A percentile compares a stretch with the other conserved stretches of the same genome.
Evolutionary conservation across 2,329 filamentous ascomycete species (phyloP).

Genomic region (Pseudocercospora musae): DNA sequence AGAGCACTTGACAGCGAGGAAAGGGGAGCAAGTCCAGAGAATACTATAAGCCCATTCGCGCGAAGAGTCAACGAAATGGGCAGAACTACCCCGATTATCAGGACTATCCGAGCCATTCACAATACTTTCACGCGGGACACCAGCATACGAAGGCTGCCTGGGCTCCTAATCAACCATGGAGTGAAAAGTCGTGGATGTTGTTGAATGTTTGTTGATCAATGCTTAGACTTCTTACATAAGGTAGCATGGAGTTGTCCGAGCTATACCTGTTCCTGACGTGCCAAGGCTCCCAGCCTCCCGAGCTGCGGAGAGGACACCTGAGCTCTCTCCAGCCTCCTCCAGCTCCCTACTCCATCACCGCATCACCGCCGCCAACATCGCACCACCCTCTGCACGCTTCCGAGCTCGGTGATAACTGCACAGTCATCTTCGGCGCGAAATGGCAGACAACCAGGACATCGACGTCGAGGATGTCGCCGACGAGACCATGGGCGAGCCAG

Average conservation of each 20-base stretch:
- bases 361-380: not conserved
- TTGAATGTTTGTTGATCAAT: too few species aligned
- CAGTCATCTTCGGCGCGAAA: slow-evolving; percentile 8
- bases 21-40: too few species aligned
- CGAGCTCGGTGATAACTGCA: not conserved
- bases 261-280: not conserved
- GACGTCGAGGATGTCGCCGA: slow-evolving; percentile 41
- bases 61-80: too few species aligned
- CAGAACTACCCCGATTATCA: too few species aligned
- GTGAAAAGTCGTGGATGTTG: too few species aligned
- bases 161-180: too few species aligned
- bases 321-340: not conserved
- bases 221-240: too few species aligned
- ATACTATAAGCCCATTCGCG: too few species aligned
- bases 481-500: slow-evolving; percentile 48
- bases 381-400: not conserved
- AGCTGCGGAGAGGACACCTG: not conserved
- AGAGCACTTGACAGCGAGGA: too few species aligned
- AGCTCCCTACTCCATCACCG: not conserved
- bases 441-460: slow-evolving; percentile 34
- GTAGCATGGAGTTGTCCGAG: not conserved
- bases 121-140: too few species aligned
- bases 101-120: too few species aligned
- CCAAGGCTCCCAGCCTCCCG: not conserved
- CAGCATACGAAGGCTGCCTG: too few species aligned